Base-by-base conservation (phyloP, 768 basidiomycete genomes). In the Krasilnikovozyma curviuscula region DNA sequence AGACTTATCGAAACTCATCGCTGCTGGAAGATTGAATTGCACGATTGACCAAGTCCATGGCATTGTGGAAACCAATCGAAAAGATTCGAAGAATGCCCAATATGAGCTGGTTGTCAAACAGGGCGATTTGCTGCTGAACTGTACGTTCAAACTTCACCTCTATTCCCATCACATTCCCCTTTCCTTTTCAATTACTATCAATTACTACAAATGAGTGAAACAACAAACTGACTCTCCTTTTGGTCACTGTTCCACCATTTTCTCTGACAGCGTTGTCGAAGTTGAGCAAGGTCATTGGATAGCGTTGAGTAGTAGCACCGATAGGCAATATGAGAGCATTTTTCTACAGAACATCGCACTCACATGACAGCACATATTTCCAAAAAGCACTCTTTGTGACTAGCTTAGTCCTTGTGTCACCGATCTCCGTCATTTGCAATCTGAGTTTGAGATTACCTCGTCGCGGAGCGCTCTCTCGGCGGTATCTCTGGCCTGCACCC, bases 21-120 rank as follows among this genome's bases (percentile, higher is more conserved):
- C 88, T 14, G 74, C 75, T 13, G 81, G 82, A 21, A 72, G 91
- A 10, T 65, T 98, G 42, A 77, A 83, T 58, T 82, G 79, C 56
- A 77, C 78, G 1, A 95, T 97, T 51, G 89, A 97, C 70, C 83
- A 84, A 59, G 91, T 97, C n/a, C 72, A 80, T 48, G 84, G 86
- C 0, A 73, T 95, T 31, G 86, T 95, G 14, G 83, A 88, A 67
- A 95, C 91, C 23, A 88, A 82, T 40, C 71, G 84, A 49, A 72
- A 74, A 4, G 71, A 75, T 38, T 64, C 72, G 35, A 79, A 93
- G 72, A 82, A 77, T 44, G 78, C 79, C 35, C 81, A 88, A 59
- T 93, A 91, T 61, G 86, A 91, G 61, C 78, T 77, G 31, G 81
- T 95, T n/a, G 73, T 98, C 44, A 81, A 80, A 64, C 80, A 88